Base-by-base conservation (phyloP, 2,329 filamentous ascomycete genomes). In the Drechmeria coniospora region DNA sequence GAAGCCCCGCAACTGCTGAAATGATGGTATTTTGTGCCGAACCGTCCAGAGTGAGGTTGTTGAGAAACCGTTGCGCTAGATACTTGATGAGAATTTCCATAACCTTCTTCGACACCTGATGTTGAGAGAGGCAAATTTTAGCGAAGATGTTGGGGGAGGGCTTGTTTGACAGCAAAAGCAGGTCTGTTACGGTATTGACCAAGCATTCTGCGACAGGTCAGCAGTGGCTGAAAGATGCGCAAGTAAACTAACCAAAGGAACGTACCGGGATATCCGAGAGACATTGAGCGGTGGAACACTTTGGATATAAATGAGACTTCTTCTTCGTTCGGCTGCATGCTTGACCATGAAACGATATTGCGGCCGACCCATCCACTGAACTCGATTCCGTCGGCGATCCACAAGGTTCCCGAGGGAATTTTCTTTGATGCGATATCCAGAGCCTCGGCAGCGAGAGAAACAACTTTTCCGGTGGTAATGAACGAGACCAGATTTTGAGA, bases 351-450 rank as follows among this genome's bases (percentile, higher is more conserved):
- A 17, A 46, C 57, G 27, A 90, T 59, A 44, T 74, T 80, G 10
- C 50, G 52, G 2, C 74, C 78, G 21, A 93, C 50, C 84, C 84
- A 93, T 17, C 53, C 52, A 9, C 69, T 65, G 52, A 80, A 92
- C 12, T 63, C 48, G 15, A 57, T 58, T 4, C 77, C 76, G 36
- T 74, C 65, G 1, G 69, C 62, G 19, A 81, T 43, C 80, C 82
- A 92, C 9, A 38, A 36, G 5, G 43, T 37, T 13, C 45, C 12
- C 31, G 38, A 16, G 2, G 28, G 27, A 3, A 38, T 19, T 1
- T 41, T 38, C 13, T 54, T 53, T 11, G 46, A 41, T 4, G 58
- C 61, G 7, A 65, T 44, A 2, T 63, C 39, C 15, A 61, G 53
- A 28, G 73, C 74, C 35, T 74, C 68, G 0, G 68, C 66, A 8